Percentiles rank a stretch among this genome's conserved stretches.
Conservation (phyloP, 1,139 yeast genomes). For the Yamadazyma sp. region DNA sequence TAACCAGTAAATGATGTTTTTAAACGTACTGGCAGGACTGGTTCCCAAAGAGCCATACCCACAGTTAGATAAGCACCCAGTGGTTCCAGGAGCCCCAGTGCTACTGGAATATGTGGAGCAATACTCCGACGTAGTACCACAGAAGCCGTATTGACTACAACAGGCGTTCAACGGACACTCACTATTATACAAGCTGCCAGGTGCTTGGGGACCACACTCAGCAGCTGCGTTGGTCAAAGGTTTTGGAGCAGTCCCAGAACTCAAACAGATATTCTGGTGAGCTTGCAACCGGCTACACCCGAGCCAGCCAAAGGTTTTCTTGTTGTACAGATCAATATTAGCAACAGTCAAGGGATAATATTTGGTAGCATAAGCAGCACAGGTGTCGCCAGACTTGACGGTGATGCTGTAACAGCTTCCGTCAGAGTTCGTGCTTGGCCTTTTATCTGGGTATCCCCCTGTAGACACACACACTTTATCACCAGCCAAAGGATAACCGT, state of each 20-base stretch:
- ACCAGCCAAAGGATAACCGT: conserved; percentile 1
- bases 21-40: conserved; percentile 13
- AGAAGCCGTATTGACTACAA: conserved; percentile 17
- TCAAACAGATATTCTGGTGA: conserved; percentile 15
- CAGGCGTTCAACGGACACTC: conserved; percentile 20
- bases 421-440: conserved; percentile 7
- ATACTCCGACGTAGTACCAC: conserved; percentile 17
- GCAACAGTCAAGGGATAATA: conserved; percentile 37
- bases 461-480: conserved; percentile 8
- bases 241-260: conserved; percentile 16
- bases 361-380: conserved; percentile 4
- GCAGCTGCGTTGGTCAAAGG: conserved; percentile 14
- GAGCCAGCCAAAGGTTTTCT: conserved; percentile 15
- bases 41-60: conserved; percentile 17
- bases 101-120: conserved; percentile 11
- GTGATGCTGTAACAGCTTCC: conserved; percentile 8
- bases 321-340: conserved; percentile 9
- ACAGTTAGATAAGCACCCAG: conserved; percentile 19
- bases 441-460: conserved; percentile 8
- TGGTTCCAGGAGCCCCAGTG: conserved; percentile 15
- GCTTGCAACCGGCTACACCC: conserved; percentile 14
- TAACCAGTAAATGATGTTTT: conserved; percentile 18
- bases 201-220: conserved; percentile 18
- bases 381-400: conserved; percentile 9
- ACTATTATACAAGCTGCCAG: conserved; percentile 13